phyloP scores from a whole-genome alignment of 345 rosid genomes.

The Rhodamnia argentea region DNA sequence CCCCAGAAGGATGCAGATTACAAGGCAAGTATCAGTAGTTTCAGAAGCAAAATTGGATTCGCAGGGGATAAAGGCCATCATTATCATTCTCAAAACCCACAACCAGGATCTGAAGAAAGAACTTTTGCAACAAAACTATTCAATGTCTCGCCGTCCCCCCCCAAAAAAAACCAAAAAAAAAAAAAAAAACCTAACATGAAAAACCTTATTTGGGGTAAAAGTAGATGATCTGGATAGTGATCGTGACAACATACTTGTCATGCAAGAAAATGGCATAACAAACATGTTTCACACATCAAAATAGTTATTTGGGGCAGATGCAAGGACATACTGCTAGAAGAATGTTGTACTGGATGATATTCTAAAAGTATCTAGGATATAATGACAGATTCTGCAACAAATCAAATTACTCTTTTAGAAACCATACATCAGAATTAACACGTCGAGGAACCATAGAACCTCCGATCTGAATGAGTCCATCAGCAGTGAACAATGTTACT shows the following conservation, averaged over 20 bases:
- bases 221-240: too few relatives aligned
- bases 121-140: background rate
- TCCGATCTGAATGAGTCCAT: conserved; percentile 85
- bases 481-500: conserved; percentile 72
- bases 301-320: background rate
- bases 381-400: background rate
- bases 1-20: background rate
- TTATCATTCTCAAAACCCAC: background rate
- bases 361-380: background rate
- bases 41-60: background rate
- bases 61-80: background rate
- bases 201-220: too few relatives aligned
- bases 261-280: background rate
- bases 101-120: background rate
- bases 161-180: background rate
- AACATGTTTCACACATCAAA: background rate
- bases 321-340: background rate
- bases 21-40: background rate
- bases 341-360: background rate
- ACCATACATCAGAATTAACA: conserved; percentile 41
- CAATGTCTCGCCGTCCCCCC: background rate
- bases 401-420: background rate
- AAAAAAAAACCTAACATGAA: background rate
- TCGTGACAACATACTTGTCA: background rate
- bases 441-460: conserved; percentile 79